phyloP scores from a whole-genome alignment of 2,329 filamentous ascomycete genomes.

The Apiospora saccharicola region DNA sequence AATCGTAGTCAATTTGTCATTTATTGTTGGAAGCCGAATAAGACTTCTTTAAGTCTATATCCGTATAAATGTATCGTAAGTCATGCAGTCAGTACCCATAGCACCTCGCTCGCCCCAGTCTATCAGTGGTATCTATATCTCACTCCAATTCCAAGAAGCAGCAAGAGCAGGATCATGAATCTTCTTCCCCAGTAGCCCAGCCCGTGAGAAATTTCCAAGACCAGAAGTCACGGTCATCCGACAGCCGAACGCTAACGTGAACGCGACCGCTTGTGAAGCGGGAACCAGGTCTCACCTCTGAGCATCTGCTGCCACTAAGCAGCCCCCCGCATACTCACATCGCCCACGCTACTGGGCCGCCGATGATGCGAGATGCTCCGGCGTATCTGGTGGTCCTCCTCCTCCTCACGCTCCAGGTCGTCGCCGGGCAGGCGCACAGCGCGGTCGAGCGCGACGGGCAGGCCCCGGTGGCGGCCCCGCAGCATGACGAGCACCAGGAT shows the following conservation, averaged over 20 bases:
- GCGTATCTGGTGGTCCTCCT: slow-evolving; percentile 50
- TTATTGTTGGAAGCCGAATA: neutral
- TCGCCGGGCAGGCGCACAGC: slow-evolving; percentile 55
- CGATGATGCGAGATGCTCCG: slow-evolving; percentile 45
- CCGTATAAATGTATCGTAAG: neutral
- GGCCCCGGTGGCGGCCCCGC: slow-evolving; percentile 61
- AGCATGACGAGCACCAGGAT: slow-evolving; percentile 65
- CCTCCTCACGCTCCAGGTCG: slow-evolving; percentile 47
- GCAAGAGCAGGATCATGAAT: neutral
- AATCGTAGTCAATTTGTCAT: neutral
- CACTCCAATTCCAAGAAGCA: neutral
- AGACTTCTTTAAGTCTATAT: neutral
- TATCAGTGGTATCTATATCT: neutral
- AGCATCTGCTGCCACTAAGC: neutral
- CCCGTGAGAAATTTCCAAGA: neutral
- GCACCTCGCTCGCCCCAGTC: neutral
- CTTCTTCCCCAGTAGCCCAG: neutral
- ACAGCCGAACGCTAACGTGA: neutral
- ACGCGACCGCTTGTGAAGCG: no score
- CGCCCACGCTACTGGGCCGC: neutral
- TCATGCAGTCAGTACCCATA: neutral
- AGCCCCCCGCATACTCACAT: neutral
- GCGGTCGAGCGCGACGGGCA: slow-evolving; percentile 63
- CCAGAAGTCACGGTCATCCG: no score
- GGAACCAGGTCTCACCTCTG: neutral